Conservation (phyloP, 2,329 filamentous ascomycete species). For the Trichocomaceae sp. region DNA sequence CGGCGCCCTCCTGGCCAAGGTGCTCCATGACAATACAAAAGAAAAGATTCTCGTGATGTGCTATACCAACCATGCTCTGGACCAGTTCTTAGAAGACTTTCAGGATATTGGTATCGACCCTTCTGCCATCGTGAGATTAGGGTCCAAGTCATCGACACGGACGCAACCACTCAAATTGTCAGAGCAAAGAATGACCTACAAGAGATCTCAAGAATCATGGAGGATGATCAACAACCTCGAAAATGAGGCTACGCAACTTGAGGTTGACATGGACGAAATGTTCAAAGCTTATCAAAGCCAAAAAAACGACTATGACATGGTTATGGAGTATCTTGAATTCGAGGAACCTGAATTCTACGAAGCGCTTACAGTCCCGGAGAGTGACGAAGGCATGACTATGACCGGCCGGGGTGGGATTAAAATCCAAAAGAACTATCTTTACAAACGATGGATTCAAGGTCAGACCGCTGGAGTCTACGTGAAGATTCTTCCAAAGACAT, state of each 20-base stretch:
- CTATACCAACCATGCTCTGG: conserved; percentile 62
- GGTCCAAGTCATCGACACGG: conserved; percentile 49
- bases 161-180: conserved; percentile 47
- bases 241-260: not conserved
- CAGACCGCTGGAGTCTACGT: conserved; percentile 41
- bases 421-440: conserved; percentile 46
- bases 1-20: conserved; percentile 56
- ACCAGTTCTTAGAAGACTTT: conserved; percentile 61
- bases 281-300: not conserved
- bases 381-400: conserved; percentile 40
- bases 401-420: conserved; percentile 43
- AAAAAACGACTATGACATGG: not conserved
- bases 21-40: conserved; percentile 44
- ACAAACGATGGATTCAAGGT: conserved; percentile 48
- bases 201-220: not conserved
- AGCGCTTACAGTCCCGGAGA: conserved; percentile 49
- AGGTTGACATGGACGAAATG: not conserved
- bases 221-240: not conserved
- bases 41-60: conserved; percentile 57
- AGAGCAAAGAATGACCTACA: conserved; percentile 25
- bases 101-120: conserved; percentile 51
- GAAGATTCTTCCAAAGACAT: conserved; percentile 21
- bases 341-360: conserved; percentile 48
- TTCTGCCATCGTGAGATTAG: conserved; percentile 54
- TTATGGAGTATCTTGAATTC: conserved; percentile 50